Evolutionary conservation across 176 grass and related monocot genomes (phyloP).

Genomic region (Lolium perenne): DNA sequence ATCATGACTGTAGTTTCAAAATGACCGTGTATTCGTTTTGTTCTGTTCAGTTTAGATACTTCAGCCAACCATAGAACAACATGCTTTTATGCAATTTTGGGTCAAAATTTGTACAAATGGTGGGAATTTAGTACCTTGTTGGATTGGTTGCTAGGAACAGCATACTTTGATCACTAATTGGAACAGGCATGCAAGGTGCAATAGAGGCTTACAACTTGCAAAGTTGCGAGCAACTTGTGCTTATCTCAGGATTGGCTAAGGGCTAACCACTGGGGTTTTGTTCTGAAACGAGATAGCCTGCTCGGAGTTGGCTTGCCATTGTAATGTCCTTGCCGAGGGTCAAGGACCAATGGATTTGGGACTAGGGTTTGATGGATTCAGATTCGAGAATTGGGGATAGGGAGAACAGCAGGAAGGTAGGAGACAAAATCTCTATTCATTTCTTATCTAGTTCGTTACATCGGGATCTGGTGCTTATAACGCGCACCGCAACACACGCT

Average conservation of each 20-base stretch:
- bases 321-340: not conserved
- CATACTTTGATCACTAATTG: conserved; percentile 5
- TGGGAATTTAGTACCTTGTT: not conserved
- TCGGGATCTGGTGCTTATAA: too few species aligned
- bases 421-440: too few species aligned
- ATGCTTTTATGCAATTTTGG: not conserved
- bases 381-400: too few species aligned
- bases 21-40: not conserved
- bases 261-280: not conserved
- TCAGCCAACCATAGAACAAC: not conserved
- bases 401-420: too few species aligned
- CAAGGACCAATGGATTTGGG: too few species aligned
- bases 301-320: not conserved
- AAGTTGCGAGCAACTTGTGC: not conserved
- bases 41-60: not conserved
- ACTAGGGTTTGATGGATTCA: too few species aligned
- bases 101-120: not conserved
- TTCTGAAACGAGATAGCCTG: not conserved
- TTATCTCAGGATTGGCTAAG: not conserved
- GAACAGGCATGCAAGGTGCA: not conserved
- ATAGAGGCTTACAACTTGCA: conserved; percentile 14
- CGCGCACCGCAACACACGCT: too few species aligned
- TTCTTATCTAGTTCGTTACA: too few species aligned
- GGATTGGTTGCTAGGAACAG: conserved; percentile 12
- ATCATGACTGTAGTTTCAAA: not conserved